A percentile compares a stretch with the other conserved stretches of the same genome.
Evolutionary conservation across 768 basidiomycete genomes (phyloP).

Genomic region (Pleurotus eryngii): DNA sequence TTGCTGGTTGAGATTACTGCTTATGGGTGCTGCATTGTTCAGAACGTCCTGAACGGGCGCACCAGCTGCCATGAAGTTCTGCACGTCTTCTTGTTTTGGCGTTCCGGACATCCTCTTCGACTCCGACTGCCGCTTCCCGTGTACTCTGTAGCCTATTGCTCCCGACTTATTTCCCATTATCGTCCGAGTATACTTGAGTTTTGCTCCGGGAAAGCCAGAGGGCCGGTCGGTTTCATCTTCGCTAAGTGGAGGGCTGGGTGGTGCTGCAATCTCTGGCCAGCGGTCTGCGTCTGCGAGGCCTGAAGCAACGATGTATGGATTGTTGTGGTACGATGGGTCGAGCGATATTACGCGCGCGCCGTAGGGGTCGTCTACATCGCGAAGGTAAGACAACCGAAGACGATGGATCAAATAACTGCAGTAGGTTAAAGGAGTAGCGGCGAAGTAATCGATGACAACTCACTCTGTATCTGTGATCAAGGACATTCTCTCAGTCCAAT

Average conservation of each 20-base stretch:
- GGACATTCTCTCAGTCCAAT: conserved; percentile 38
- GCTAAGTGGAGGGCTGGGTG: conserved; percentile 68
- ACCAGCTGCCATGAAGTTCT: conserved; percentile 30
- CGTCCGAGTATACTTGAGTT: conserved; percentile 81
- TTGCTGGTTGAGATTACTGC: conserved; percentile 24
- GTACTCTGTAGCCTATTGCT: conserved; percentile 73
- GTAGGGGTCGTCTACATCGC: conserved; percentile 84
- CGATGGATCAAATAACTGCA: conserved; percentile 73
- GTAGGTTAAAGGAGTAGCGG: conserved; percentile 1
- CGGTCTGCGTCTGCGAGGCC: conserved; percentile 73
- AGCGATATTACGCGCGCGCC: conserved; percentile 78
- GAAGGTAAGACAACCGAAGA: conserved; percentile 83
- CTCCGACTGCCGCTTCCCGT: conserved; percentile 55
- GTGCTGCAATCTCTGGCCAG: conserved; percentile 82
- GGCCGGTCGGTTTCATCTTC: conserved; percentile 57
- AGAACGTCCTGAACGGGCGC: conserved; percentile 32
- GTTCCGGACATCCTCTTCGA: conserved; percentile 47
- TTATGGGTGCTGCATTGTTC: conserved; percentile 25
- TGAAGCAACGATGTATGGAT: conserved; percentile 80
- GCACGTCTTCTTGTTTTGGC: conserved; percentile 29
- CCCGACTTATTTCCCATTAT: conserved; percentile 79
- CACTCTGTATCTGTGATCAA: conserved; percentile 65
- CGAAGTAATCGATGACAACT: conserved; percentile 12
- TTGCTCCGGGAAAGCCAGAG: conserved; percentile 47
- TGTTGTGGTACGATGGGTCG: conserved; percentile 71